Base-by-base conservation (phyloP, 495 filamentous ascomycete genomes). In the Podospora bellae-mahoneyi region DNA sequence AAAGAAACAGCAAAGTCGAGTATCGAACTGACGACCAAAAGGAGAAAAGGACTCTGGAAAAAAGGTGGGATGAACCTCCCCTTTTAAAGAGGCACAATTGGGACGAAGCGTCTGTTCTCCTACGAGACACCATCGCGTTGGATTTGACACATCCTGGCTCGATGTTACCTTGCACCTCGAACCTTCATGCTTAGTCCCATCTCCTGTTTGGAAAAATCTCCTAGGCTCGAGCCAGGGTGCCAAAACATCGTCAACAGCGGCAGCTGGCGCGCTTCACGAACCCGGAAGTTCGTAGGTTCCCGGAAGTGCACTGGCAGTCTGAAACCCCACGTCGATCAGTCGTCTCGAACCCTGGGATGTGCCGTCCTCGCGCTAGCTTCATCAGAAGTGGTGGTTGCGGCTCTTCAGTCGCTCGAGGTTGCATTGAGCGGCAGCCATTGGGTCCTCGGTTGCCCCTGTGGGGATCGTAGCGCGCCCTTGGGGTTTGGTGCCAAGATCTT, bases 321-420 rank as follows among this genome's bases (percentile, higher is more conserved):
- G 66, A 28, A 39, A 54, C 60, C 60, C 66, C 28, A 53, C 30
- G 66, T 39, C 60, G 66, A 67, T 67, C 66, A 67, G 26, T 62
- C 58, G 59, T 48, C 39, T 48, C 39, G 39, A 48, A 48, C 39
- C 39, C 39, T 48, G 39, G 39, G 39, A 48, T 6, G 39, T 48
- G 39, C 39, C 39, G 39, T 48, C 39, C 39, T 48, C 39, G 39
- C 39, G 39, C 39, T 48, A 48, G 39, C 39, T 10, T 48, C 39
- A 48, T 10, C 39, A 48, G 9, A 48, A 16, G 39, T 48, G 13
- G 15, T 48, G 39, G 2, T 48, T 48, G 39, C 39, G 39, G 39
- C 39, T 48, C 39, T 48, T 48, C 9, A 13, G 39, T 48, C 2
- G 39, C 9, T 32, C 30, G 13, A 16, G 39, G 39, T 48, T 48